Evolutionary conservation across 2,329 filamentous ascomycete genomes (phyloP).

Genomic region (Penicillium sp.): DNA sequence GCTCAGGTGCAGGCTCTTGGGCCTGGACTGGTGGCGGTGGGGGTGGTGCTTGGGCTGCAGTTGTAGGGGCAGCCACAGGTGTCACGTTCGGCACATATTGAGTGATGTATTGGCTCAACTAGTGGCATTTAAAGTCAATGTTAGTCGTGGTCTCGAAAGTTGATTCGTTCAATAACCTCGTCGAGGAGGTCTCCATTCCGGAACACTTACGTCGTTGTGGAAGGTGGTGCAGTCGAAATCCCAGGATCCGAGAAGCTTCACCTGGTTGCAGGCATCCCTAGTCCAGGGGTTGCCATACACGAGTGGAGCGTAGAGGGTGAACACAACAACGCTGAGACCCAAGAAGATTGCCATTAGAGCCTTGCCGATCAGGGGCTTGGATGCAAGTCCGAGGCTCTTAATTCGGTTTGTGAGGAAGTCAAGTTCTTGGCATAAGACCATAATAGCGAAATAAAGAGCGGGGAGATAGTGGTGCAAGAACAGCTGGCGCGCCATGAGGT

Average conservation of each 20-base stretch:
- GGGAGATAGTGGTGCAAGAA: slow-evolving; percentile 99
- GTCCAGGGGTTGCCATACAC: slow-evolving; percentile 96
- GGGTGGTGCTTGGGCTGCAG: slow-evolving; percentile 18
- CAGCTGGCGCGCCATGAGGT: slow-evolving; percentile 93
- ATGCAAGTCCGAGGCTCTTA: slow-evolving; percentile 62
- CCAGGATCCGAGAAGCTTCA: slow-evolving; percentile 87
- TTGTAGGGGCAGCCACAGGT: slow-evolving; percentile 24
- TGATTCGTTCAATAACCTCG: slow-evolving; percentile 26
- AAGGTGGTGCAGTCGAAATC: slow-evolving; percentile 99
- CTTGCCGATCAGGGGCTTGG: slow-evolving; percentile 71
- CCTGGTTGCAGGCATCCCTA: slow-evolving; percentile 75
- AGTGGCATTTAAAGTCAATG: slow-evolving; percentile 17
- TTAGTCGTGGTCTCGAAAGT: slow-evolving; percentile 25
- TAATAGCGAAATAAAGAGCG: slow-evolving; percentile 89
- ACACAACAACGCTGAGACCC: slow-evolving; percentile 69
- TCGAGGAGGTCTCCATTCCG: slow-evolving; percentile 30
- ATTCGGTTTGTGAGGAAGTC: slow-evolving; percentile 80
- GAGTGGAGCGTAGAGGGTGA: slow-evolving; percentile 81
- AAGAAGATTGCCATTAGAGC: slow-evolving; percentile 72
- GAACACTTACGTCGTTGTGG: slow-evolving; percentile 72
- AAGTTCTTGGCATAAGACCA: slow-evolving; percentile 82
- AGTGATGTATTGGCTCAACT: slow-evolving; percentile 43
- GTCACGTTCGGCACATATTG: slow-evolving; percentile 21
- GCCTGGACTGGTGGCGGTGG: slow-evolving; percentile 15
- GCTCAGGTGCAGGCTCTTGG: slow-evolving; percentile 14